Evolutionary conservation across 139 green algal genomes (phyloP), one percentile per base, ranked within the genome.

Genomic region (Ettlia oleoabundans): DNA sequence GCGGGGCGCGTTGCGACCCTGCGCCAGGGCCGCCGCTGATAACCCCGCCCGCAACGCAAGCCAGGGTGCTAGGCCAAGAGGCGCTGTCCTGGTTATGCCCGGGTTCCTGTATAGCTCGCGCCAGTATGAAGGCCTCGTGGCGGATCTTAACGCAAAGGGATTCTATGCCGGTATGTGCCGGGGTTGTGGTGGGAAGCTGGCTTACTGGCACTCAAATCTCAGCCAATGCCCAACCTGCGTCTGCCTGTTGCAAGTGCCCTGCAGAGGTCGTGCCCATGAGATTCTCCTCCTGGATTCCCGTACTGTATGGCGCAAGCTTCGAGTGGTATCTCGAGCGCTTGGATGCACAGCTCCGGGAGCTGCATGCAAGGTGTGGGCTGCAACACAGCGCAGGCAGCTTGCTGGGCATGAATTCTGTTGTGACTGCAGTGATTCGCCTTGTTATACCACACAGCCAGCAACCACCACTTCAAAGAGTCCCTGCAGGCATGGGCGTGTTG

Each of bases 401-500:
- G n/a, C n/a, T n/a, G n/a, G n/a, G n/a, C n/a, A n/a, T n/a, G n/a
- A n/a, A n/a, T n/a, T n/a, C n/a, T n/a, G n/a, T n/a, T n/a, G n/a
- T n/a, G n/a, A n/a, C n/a, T n/a, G n/a, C n/a, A n/a, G n/a, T n/a
- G n/a, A n/a, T n/a, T n/a, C n/a, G n/a, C n/a, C n/a, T n/a, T n/a
- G n/a, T n/a, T n/a, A n/a, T n/a, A n/a, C n/a, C n/a, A n/a, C n/a
- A n/a, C n/a, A n/a, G n/a, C n/a, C n/a, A n/a, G n/a, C n/a, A n/a
- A n/a, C n/a, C n/a, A n/a, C n/a, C n/a, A n/a, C n/a, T n/a, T n/a
- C n/a, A n/a, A n/a, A n/a, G n/a, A n/a, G n/a, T n/a, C n/a, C n/a
- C n/a, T n/a, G n/a, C n/a, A n/a, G n/a, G 61, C 55, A 86, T 52
- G 84, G 78, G 8, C 43, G 62, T 0, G 78, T 88, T 8, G 76